Conservation (phyloP, 805 yeast species). For the Wickerhamia fluorescens region DNA sequence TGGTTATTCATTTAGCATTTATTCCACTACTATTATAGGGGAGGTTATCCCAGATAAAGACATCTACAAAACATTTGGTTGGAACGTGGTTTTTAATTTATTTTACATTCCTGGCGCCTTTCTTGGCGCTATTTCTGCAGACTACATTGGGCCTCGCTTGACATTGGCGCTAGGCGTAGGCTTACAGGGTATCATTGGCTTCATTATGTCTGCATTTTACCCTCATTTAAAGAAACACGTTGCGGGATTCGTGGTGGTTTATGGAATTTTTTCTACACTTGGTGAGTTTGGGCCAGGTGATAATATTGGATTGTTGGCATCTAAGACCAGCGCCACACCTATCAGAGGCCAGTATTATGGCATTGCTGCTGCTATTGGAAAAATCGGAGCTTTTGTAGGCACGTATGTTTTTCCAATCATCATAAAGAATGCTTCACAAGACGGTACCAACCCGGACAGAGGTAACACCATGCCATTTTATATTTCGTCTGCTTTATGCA, state of each 20-base stretch:
- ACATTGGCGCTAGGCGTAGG: constrained; percentile 65
- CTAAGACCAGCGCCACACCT: constrained; percentile 81
- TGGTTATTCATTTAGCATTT: constrained; percentile 80
- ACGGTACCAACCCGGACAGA: constrained; percentile 42
- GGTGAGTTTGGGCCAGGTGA: constrained; percentile 97
- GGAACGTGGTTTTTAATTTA: constrained; percentile 84
- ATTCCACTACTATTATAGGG: constrained; percentile 64
- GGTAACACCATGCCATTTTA: constrained; percentile 78
- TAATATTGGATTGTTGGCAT: constrained; percentile 79
- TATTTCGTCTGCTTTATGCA: constrained; percentile 70
- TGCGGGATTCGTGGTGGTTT: constrained; percentile 77
- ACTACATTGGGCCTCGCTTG: constrained; percentile 84
- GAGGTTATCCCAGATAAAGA: constrained; percentile 52
- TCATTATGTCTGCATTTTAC: constrained; percentile 72
- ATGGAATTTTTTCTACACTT: constrained; percentile 77
- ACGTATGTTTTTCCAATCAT: constrained; percentile 83
- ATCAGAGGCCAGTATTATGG: constrained; percentile 89
- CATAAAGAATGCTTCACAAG: constrained; percentile 41
- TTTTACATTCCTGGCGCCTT: constrained; percentile 90
- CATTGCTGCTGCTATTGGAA: constrained; percentile 86
- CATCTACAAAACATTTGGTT: constrained; percentile 73
- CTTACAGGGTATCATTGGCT: constrained; percentile 74
- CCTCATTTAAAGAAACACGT: constrained; percentile 48
- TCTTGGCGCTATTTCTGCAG: constrained; percentile 79
- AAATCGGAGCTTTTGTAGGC: constrained; percentile 89